Evolutionary conservation across 208 protist genomes (phyloP), one percentile per base, ranked within the genome.

Genomic region (Crithidia brevicula): DNA sequence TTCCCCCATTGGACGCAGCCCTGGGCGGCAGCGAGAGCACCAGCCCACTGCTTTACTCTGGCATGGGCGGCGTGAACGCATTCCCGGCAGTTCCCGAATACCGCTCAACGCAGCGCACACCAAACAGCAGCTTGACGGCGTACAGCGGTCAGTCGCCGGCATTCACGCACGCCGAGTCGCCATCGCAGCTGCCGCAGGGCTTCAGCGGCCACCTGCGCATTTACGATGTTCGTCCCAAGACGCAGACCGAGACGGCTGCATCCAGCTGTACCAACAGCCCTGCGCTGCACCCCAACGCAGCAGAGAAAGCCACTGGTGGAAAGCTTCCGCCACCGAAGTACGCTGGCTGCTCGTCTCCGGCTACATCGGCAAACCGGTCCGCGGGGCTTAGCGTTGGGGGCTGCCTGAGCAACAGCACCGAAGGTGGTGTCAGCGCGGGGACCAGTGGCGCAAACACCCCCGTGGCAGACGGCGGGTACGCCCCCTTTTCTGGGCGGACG

Each of bases 141-240:
- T 49, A 38, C 36, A 22, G 23, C 3, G 60, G 51, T 16, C 50
- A 57, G 30, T 73, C 72, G 18, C 72, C 65, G 16, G 49, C 51
- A 15, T 66, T 69, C 54, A 49, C 43, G 20, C 57, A 77, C 43
- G 18, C 51, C 43, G 58, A 72, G 57, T 67, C 72, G 33, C 65
- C 54, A 10, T 72, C 74, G 51, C 52, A 74, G 54, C 31, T 28
- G 34, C 27, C 45, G 33, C 53, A 66, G 18, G 52, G 61, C 40
- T 67, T 63, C 42, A 57, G 66, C 47, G 62, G 51, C 31, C 69
- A 81, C 62, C 66, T 85, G 28, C 79, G 79, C 52, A 58, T 85
- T 42, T 86, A 81, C 68, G 71, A 80, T 38, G 81, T 79, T 1
- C 77, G 81, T 6, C 63, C 74, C 25, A 81, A 76, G 59, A 22